A percentile compares a stretch with the other conserved stretches of the same genome.
These are phyloP conservation scores for Erysimum cheiranthoides DNA, from an alignment of 345 rosid genomes.

Conservation along the genomic window DNA sequence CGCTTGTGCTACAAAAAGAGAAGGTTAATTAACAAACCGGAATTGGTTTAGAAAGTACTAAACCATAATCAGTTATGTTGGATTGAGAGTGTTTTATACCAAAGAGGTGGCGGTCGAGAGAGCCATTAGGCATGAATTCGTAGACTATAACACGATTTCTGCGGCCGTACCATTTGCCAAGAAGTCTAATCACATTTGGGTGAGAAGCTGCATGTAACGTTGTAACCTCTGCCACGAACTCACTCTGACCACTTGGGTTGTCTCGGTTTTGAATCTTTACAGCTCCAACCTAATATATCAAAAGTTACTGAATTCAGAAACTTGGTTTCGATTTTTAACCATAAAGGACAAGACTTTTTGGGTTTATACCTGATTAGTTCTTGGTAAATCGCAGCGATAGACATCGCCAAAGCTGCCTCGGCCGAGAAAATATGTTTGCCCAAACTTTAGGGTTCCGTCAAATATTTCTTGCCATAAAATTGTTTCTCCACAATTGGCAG, in stretches of 20 bases:
- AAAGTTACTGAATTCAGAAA: conserved; percentile 1
- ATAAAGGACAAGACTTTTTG: not conserved
- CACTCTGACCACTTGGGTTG: conserved; percentile 58
- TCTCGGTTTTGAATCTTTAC: conserved; percentile 69
- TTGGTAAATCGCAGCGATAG: conserved; percentile 30
- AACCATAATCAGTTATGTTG: not conserved
- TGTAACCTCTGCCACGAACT: conserved; percentile 70
- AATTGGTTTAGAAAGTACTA: not conserved
- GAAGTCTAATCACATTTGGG: conserved; percentile 68
- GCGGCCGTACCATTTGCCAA: conserved; percentile 65
- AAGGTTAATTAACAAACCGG: not conserved
- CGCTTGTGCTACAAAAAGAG: conserved; percentile 5
- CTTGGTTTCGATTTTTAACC: not conserved
- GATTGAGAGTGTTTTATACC: conserved; percentile 44
- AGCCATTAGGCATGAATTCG: conserved; percentile 77
- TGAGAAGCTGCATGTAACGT: conserved; percentile 65
- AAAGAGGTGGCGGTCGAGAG: conserved; percentile 65
- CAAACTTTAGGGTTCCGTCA: not conserved
- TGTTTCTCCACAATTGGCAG: not conserved
- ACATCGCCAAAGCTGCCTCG: not conserved
- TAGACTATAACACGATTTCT: conserved; percentile 67
- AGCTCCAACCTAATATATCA: conserved; percentile 58
- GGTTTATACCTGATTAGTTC: not conserved
- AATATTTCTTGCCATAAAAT: not conserved
- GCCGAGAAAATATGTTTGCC: not conserved